phyloP scores from a whole-genome alignment of 768 basidiomycete species.

The Trametes gibbosa region DNA sequence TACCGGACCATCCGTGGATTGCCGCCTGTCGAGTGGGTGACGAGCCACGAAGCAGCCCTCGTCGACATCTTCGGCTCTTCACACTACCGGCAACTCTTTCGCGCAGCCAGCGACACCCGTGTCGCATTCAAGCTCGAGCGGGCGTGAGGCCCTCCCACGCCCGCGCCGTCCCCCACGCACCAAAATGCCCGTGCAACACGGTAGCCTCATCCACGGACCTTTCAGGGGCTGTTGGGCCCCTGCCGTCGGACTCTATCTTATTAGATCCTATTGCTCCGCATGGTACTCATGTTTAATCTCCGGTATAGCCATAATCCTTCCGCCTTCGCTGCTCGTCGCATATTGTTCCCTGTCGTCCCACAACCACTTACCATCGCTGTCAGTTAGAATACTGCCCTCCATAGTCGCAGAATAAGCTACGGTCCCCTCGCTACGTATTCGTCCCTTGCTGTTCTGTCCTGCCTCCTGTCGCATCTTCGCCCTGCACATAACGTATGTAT shows the following conservation, averaged over 20 bases:
- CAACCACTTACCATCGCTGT: constrained; percentile 15
- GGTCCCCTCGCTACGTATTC: constrained; percentile 18
- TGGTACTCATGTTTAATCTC: constrained; percentile 20
- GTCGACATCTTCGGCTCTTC: constrained; percentile 70
- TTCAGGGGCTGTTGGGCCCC: constrained; percentile 9
- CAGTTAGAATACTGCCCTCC: constrained; percentile 18
- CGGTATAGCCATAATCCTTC: constrained; percentile 16
- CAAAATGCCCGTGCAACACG: constrained; percentile 18
- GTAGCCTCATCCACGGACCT: constrained; percentile 8
- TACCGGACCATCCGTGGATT: constrained; percentile 76
- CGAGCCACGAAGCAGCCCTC: constrained; percentile 62
- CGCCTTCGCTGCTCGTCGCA: constrained; percentile 14
- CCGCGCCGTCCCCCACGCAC: constrained; percentile 1
- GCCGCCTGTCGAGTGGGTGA: constrained; percentile 76
- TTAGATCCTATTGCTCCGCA: constrained; percentile 20
- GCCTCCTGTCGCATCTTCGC: constrained; percentile 16
- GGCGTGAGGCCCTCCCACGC: constrained; percentile 21
- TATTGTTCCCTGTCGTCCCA: constrained; percentile 6
- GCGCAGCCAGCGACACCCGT: constrained; percentile 68
- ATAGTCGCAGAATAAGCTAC: constrained; percentile 22
- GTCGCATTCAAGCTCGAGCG: constrained; percentile 75
- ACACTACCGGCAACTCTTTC: constrained; percentile 70
- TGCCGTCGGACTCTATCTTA: constrained; percentile 21
- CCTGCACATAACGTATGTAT: constrained; percentile 22
- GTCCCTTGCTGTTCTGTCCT: constrained; percentile 17